These are phyloP conservation scores for Chaetomium globosum DNA, from an alignment of 2,329 filamentous ascomycete genomes.

Conservation along the genomic window DNA sequence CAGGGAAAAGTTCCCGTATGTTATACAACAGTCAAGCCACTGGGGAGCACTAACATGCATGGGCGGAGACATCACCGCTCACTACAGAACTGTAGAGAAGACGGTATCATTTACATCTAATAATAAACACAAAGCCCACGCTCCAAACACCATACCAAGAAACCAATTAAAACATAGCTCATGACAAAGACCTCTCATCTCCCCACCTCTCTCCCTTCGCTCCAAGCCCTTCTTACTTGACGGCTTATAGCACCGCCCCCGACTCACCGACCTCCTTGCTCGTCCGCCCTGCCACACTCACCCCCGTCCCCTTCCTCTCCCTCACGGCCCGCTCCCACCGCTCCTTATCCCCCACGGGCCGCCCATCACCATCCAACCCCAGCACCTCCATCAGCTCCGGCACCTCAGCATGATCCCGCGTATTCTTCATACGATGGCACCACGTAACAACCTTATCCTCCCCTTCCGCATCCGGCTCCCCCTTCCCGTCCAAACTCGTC, in stretches of 20 bases:
- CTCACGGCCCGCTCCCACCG: conserved; percentile 52
- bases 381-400: conserved; percentile 65
- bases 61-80: not conserved
- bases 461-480: conserved; percentile 37
- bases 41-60: not conserved
- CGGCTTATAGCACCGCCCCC: not conserved
- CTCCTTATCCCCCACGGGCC: conserved; percentile 47
- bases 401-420: conserved; percentile 75
- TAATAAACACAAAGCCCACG: not conserved
- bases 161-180: not conserved
- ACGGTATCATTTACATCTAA: conserved; percentile 12
- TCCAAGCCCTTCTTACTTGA: not conserved
- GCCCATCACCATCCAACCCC: conserved; percentile 54
- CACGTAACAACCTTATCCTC: conserved; percentile 66
- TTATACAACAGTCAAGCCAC: not conserved
- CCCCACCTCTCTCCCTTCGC: no score
- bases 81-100: not conserved
- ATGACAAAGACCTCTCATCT: not conserved
- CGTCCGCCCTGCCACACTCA: conserved; percentile 53
- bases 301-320: conserved; percentile 57
- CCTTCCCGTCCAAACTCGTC: conserved; percentile 36
- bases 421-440: conserved; percentile 81
- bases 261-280: conserved; percentile 46
- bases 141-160: conserved; percentile 12
- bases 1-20: not conserved